Evolutionary conservation across 306 rosid genomes (phyloP).

Genomic region (Heteromeles arbutifolia): DNA sequence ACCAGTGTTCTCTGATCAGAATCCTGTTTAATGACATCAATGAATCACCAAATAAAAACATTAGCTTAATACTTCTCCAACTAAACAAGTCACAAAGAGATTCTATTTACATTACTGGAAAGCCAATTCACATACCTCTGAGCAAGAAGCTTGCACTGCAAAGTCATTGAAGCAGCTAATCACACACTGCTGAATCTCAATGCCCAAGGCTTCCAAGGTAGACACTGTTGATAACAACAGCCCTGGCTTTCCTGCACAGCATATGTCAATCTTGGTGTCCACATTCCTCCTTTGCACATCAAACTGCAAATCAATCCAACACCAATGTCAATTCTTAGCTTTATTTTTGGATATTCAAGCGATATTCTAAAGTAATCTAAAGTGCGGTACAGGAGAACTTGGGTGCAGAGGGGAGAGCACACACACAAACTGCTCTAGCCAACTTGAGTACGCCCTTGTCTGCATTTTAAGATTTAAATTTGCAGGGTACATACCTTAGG

Average conservation of each 20-base stretch:
- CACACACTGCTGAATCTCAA: constrained; percentile 91
- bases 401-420: background rate
- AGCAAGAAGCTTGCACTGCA: constrained; percentile 92
- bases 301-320: constrained; percentile 36
- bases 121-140: constrained; percentile 45
- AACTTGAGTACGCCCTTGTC: background rate
- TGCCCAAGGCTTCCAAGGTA: constrained; percentile 80
- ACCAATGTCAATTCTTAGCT: background rate
- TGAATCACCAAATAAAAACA: background rate
- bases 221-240: constrained; percentile 60
- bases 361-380: background rate
- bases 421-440: background rate
- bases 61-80: background rate
- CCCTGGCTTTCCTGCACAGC: constrained; percentile 82
- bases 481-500: constrained; percentile 53
- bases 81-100: background rate
- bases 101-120: background rate
- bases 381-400: background rate
- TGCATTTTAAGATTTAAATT: background rate
- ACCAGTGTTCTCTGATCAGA: constrained; percentile 33
- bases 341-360: background rate
- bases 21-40: constrained; percentile 37
- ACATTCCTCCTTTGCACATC: constrained; percentile 66
- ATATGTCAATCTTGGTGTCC: constrained; percentile 61
- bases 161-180: constrained; percentile 88